Conservation (phyloP, 164 flowering plant genomes). For the Akebia trifoliata region DNA sequence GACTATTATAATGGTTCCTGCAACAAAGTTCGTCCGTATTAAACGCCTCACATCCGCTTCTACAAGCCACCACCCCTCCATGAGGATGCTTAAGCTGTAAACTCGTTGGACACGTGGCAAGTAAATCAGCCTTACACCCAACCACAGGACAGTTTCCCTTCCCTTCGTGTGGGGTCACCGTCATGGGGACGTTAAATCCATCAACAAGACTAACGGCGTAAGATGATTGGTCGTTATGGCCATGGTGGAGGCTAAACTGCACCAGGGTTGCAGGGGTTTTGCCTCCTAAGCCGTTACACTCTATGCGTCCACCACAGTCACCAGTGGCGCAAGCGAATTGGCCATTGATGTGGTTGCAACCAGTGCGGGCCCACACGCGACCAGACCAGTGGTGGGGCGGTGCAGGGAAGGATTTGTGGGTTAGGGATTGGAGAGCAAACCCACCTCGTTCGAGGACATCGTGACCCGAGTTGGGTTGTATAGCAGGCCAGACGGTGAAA, state of each 20-base stretch:
- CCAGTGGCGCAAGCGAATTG: slow-evolving; percentile 78
- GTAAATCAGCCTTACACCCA: slow-evolving; percentile 61
- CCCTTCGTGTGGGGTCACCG: slow-evolving; percentile 82
- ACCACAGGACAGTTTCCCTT: slow-evolving; percentile 80
- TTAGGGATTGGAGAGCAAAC: slow-evolving; percentile 43
- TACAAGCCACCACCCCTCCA: slow-evolving; percentile 66
- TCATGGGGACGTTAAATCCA: slow-evolving; percentile 85
- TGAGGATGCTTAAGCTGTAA: slow-evolving; percentile 30
- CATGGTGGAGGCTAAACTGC: slow-evolving; percentile 74
- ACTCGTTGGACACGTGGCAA: slow-evolving; percentile 50
- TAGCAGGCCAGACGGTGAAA: slow-evolving; percentile 18
- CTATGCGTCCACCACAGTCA: slow-evolving; percentile 74
- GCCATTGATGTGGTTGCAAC: slow-evolving; percentile 21
- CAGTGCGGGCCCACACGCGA: slow-evolving; percentile 74
- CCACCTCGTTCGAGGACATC: slow-evolving; percentile 58
- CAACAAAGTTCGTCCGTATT: slow-evolving; percentile 77
- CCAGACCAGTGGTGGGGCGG: slow-evolving; percentile 70
- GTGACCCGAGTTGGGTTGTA: slow-evolving; percentile 13
- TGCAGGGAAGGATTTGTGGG: slow-evolving; percentile 27
- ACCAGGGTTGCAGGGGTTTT: slow-evolving; percentile 70
- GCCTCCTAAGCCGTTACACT: slow-evolving; percentile 75
- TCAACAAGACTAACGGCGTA: slow-evolving; percentile 88
- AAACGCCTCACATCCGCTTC: slow-evolving; percentile 85
- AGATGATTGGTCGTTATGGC: slow-evolving; percentile 52
- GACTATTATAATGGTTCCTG: slow-evolving; percentile 60